phyloP scores from a whole-genome alignment of 2,329 filamentous ascomycete species.

The Calonectria henricotiae region DNA sequence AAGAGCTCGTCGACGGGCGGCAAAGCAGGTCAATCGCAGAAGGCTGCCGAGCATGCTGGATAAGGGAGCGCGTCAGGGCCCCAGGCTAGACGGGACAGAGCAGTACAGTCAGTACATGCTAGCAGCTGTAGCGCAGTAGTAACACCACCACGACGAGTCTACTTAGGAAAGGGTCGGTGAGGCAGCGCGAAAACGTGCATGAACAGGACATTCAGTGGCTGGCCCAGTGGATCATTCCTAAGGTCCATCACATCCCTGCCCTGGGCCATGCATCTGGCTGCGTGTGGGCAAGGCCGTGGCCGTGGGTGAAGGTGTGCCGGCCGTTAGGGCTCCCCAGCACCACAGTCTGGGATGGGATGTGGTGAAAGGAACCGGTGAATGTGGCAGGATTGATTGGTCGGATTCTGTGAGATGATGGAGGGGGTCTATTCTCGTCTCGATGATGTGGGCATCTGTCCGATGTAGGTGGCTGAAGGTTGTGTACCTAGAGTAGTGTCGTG shows the following conservation, averaged over 20 bases:
- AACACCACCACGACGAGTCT: constrained; percentile 39
- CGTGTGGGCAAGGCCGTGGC: constrained; percentile 43
- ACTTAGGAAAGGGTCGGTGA: constrained; percentile 55
- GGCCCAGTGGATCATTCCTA: constrained; percentile 47
- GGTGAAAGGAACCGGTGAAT: constrained; percentile 50
- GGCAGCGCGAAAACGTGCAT: constrained; percentile 54
- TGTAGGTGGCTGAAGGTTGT: constrained; percentile 34
- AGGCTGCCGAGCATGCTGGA: constrained; percentile 14
- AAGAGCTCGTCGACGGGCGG: constrained; percentile 25
- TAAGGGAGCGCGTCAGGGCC: constrained; percentile 20
- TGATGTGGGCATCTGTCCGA: constrained; percentile 39
- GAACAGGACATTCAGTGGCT: constrained; percentile 56
- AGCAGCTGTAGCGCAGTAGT: constrained; percentile 26
- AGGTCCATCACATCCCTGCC: constrained; percentile 46
- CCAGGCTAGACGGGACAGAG: constrained; percentile 22
- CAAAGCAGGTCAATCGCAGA: constrained; percentile 26
- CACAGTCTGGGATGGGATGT: constrained; percentile 43
- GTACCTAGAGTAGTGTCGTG: constrained; percentile 15
- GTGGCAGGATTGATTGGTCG: constrained; percentile 49
- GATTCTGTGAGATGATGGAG: constrained; percentile 30
- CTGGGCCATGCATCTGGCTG: constrained; percentile 47
- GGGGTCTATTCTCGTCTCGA: constrained; percentile 35
- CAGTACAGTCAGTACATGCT: constrained; percentile 25
- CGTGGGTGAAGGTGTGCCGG: constrained; percentile 37
- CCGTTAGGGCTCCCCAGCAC: constrained; percentile 50